Base-by-base conservation (phyloP, 1,284 basidiomycete species). In the Trametes versicolor region DNA sequence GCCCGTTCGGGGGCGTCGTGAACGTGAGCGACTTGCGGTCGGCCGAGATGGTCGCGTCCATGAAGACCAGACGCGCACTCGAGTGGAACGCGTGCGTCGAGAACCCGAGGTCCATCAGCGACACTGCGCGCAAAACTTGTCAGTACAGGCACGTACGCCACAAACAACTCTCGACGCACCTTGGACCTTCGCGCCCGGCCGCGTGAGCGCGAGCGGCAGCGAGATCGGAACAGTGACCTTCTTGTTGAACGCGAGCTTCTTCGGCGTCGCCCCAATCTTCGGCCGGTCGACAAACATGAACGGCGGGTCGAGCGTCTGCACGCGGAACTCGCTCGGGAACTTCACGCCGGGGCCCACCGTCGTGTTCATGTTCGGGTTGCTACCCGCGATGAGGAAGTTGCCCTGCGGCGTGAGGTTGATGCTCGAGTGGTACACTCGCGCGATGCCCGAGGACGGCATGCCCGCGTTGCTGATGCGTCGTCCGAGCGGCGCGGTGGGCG, bases 221-320 rank as follows among this genome's bases (percentile, higher is more conserved):
- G 71, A 50, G n/a, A 82, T 69, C 21, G 74, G 69, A 27, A 84
- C 74, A 2, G 76, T 81, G 69, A 83, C 76, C 4, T 64, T 70
- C 62, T 77, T 70, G 39, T 77, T 77, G 70, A 83, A 85, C 10
- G 64, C 73, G 19, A 85, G 71, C 58, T 77, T 80, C 47, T 66
- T 67, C 0, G 83, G 82, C 2, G 78, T 68, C 15, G 73, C 76
- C 21, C 71, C 68, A 47, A 81, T 73, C 3, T 66, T 70, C 1
- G 83, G 84, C 15, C 83, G 79, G 0, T 67, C 64, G 15, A 76
- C 69, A 48, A 74, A 74, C 71, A 79, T 78, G 76, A 79, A 84
- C 1, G 84, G 83, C n/a, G 84, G 82, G 71, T 81, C 79, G 52
- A 84, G 76, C 67, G 80, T 82, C 73, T 86, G 82, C 10, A 83